Conservation (phyloP, 176 grass and related monocot species). For the Tillandsia leiboldiana region DNA sequence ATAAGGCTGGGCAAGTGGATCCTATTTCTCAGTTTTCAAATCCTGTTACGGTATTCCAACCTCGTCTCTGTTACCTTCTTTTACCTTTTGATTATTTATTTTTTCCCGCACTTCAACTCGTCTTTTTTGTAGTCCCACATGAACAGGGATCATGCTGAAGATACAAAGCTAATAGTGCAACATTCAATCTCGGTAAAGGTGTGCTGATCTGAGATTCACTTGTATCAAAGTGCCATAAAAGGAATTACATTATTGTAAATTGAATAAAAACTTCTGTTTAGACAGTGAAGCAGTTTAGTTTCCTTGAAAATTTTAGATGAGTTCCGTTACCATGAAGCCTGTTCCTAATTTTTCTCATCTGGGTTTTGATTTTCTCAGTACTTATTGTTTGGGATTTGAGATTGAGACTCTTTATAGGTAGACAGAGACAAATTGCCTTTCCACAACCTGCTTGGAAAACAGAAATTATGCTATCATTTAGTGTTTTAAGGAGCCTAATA, state of each 20-base stretch:
- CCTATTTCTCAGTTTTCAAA: conserved; percentile 84
- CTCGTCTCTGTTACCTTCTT: not conserved
- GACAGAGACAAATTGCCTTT: not conserved
- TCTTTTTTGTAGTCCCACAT: conserved; percentile 61
- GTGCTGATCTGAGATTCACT: conserved; percentile 13
- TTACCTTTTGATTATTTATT: conserved; percentile 8
- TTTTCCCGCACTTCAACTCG: conserved; percentile 14
- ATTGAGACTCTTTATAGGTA: too few species aligned
- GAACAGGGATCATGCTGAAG: conserved; percentile 93
- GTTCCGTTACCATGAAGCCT: too few species aligned
- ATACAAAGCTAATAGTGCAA: conserved; percentile 89
- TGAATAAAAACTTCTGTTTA: not conserved
- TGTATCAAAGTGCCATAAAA: not conserved
- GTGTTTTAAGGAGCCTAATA: not conserved
- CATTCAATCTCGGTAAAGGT: conserved; percentile 72
- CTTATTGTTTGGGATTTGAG: too few species aligned
- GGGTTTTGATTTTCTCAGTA: too few species aligned
- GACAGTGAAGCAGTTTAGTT: too few species aligned
- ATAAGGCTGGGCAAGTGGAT: conserved; percentile 68
- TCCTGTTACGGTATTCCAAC: conserved; percentile 51
- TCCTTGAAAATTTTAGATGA: too few species aligned
- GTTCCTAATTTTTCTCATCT: too few species aligned
- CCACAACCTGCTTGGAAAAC: not conserved
- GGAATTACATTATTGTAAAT: not conserved
- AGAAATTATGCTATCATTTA: not conserved